phyloP scores from a whole-genome alignment of 2,329 filamentous ascomycete species.

The Trichoderma arundinaceum region DNA sequence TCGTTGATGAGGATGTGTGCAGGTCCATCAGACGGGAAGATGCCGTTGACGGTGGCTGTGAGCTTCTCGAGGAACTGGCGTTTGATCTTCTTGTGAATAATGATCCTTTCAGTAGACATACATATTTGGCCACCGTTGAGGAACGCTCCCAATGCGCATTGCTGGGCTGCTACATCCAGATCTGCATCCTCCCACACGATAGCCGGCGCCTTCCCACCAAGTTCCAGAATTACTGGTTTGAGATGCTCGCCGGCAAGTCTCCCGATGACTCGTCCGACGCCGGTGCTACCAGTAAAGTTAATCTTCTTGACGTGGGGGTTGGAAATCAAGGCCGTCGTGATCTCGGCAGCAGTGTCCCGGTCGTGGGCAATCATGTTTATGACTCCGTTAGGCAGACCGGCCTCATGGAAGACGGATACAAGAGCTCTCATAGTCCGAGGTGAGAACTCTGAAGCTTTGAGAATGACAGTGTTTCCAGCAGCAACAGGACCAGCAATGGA shows the following conservation, averaged over 20 bases:
- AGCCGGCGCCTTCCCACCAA: slow-evolving; percentile 81
- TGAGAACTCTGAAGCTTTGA: slow-evolving; percentile 73
- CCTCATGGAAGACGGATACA: slow-evolving; percentile 69
- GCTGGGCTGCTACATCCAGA: slow-evolving; percentile 70
- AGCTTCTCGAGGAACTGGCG: slow-evolving; percentile 55
- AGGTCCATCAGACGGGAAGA: slow-evolving; percentile 63
- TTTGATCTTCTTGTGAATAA: slow-evolving; percentile 58
- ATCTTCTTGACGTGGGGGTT: slow-evolving; percentile 75
- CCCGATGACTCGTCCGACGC: slow-evolving; percentile 75
- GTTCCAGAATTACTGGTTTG: slow-evolving; percentile 80
- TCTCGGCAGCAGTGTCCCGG: slow-evolving; percentile 67
- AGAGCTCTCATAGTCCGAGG: slow-evolving; percentile 69
- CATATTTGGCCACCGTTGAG: slow-evolving; percentile 80
- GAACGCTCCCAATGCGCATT: slow-evolving; percentile 73
- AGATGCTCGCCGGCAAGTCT: slow-evolving; percentile 71
- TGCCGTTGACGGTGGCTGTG: slow-evolving; percentile 46
- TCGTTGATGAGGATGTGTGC: slow-evolving; percentile 72
- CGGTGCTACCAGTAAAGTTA: slow-evolving; percentile 83
- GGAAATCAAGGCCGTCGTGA: slow-evolving; percentile 72
- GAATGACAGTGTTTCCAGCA: slow-evolving; percentile 75
- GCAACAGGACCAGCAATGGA: slow-evolving; percentile 70
- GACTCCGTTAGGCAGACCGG: slow-evolving; percentile 76
- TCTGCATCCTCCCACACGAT: slow-evolving; percentile 84
- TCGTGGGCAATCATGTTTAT: slow-evolving; percentile 74
- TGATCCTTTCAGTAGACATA: slow-evolving; percentile 81